Evolutionary conservation across 139 green algal species (phyloP), one percentile per base, ranked within the genome.

Genomic region (Chlamydomonas incerta): DNA sequence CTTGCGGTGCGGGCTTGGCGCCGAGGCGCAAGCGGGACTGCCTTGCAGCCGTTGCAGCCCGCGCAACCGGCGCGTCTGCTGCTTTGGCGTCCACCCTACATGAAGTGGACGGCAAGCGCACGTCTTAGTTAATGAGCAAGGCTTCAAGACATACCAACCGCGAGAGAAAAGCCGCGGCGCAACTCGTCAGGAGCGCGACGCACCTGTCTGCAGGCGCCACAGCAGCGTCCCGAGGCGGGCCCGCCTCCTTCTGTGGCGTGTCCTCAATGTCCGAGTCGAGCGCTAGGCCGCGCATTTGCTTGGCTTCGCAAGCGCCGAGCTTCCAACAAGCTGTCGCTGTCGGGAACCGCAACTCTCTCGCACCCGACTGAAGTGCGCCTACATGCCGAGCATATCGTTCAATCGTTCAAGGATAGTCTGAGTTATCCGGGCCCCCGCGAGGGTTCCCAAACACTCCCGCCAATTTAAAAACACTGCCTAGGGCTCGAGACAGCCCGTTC

Each of bases 211-310:
- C 6, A 4, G 65, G 15, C 2, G n/a, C 65, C 11, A 2, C 3
- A 41, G 13, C n/a, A 1, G 14, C 14, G 0, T 37, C 14, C n/a
- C 65, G 65, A 21, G n/a, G 15, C 14, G n/a, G 65, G 5, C 0
- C n/a, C 4, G n/a, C n/a, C 14, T 41, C 58, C 47, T 83, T 83
- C 18, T 85, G 65, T 13, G 79, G 79, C 20, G 79, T 85, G 31
- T 85, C 79, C 46, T 85, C 79, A 9, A 85, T 66, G 55, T 85
- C 79, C 3, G 79, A 85, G 66, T 85, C 79, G 6, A 85, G 66
- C 10, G 20, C 47, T 6, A 85, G 41, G 50, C 79, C 79, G 1
- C 68, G 79, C 79, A 85, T 85, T 60, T 26, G 55, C 55, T 2
- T 63, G n/a, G n/a, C n/a, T n/a, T n/a, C n/a, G n/a, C 55, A 63